Percentiles rank a stretch among this genome's conserved stretches.
Conservation (phyloP, 1,284 basidiomycete genomes). For the Boletellus deceptivus region DNA sequence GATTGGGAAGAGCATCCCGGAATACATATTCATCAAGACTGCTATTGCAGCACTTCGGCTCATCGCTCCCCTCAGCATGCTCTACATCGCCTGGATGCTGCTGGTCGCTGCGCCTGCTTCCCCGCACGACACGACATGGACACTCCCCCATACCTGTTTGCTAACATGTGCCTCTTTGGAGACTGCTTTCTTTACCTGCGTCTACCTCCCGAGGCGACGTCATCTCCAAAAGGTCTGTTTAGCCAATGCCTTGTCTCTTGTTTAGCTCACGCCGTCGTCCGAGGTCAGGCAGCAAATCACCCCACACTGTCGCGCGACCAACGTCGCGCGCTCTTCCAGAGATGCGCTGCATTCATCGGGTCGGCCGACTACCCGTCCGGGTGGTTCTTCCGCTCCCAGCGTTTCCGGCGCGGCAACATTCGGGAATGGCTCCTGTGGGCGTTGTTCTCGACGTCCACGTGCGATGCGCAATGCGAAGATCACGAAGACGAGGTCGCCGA, state of each 20-base stretch:
- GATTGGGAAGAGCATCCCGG: constrained; percentile 45
- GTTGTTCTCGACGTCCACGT: constrained; percentile 43
- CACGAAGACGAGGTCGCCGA: constrained; percentile 50
- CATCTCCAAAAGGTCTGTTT: constrained; percentile 47
- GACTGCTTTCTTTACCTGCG: constrained; percentile 45
- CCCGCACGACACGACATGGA: not conserved
- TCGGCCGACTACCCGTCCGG: constrained; percentile 41
- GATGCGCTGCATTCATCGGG: constrained; percentile 38
- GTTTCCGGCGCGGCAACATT: constrained; percentile 48
- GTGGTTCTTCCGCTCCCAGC: constrained; percentile 49
- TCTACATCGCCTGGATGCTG: constrained; percentile 31
- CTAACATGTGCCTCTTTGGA: constrained; percentile 43
- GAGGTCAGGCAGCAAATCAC: constrained; percentile 40
- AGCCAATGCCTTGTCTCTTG: too few species aligned
- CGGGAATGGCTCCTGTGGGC: constrained; percentile 67
- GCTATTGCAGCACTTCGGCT: constrained; percentile 48
- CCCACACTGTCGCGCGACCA: constrained; percentile 40
- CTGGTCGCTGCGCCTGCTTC: not conserved
- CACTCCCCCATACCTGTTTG: constrained; percentile 11
- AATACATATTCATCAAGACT: constrained; percentile 53
- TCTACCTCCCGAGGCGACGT: constrained; percentile 47
- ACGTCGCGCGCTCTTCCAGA: constrained; percentile 48
- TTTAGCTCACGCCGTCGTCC: too few species aligned
- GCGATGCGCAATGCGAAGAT: constrained; percentile 29
- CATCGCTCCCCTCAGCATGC: constrained; percentile 48